These are phyloP conservation scores for Eutrema yunnanense DNA, from an alignment of 345 rosid species.

Conservation along the genomic window DNA sequence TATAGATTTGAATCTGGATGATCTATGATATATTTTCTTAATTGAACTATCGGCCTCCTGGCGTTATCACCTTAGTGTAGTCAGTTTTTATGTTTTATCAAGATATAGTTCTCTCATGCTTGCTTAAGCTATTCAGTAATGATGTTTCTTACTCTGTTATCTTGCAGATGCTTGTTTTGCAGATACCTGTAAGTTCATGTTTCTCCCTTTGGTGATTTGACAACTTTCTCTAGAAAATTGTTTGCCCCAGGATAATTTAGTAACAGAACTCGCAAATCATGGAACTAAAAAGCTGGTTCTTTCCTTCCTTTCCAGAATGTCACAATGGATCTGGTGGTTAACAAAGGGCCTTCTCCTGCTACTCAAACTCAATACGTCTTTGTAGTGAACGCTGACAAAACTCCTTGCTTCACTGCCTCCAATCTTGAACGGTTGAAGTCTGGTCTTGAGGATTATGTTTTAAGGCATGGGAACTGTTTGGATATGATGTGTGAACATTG, in stretches of 20 bases:
- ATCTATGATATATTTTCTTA: background rate
- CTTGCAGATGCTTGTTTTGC: constrained; percentile 76
- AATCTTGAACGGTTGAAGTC: constrained; percentile 58
- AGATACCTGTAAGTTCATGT: constrained; percentile 63
- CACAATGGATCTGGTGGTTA: constrained; percentile 58
- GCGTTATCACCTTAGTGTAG: background rate
- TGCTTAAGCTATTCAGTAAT: background rate
- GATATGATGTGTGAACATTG: constrained; percentile 41
- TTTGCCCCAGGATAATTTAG: background rate
- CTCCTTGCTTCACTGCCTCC: constrained; percentile 40
- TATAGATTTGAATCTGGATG: background rate
- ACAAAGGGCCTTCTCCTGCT: constrained; percentile 38
- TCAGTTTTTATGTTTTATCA: background rate
- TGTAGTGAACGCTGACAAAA: constrained; percentile 41
- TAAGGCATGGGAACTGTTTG: constrained; percentile 50
- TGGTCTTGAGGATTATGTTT: constrained; percentile 73
- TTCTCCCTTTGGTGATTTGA: constrained; percentile 14
- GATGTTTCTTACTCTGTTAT: constrained; percentile 18
- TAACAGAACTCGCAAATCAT: background rate
- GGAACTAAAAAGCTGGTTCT: background rate
- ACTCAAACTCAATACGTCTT: constrained; percentile 43
- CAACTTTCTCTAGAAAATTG: background rate
- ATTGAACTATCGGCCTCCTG: background rate
- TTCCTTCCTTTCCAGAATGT: constrained; percentile 46
- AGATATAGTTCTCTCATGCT: background rate